Base-by-base conservation (phyloP, 306 rosid genomes). In the Quercus suber region DNA sequence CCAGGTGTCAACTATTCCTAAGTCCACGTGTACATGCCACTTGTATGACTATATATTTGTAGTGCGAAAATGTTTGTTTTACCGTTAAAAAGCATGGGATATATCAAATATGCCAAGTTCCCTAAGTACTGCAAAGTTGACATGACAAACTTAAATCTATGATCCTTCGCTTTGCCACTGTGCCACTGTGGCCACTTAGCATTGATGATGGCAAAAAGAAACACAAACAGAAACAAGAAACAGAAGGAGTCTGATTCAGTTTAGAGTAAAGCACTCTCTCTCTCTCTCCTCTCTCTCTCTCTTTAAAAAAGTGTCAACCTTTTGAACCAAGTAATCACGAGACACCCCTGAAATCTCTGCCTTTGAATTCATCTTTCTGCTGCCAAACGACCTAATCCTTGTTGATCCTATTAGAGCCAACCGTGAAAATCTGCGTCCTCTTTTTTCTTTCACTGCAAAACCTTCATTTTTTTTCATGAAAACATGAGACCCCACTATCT, bases 281-380 rank as follows among this genome's bases (percentile, higher is more conserved):
- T 55, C 35, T 75, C 51, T 75, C 37, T 80, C 69, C 69, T 64
- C 60, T 81, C 80, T 82, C 78, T 45, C 77, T 73, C 55, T 30
- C 56, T 33, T 30, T 63, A 21, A 69, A 28, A 18, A 71, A 60
- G 78, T 77, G 45, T 84, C 33, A 2, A 80, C 93, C 87, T 94
- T 67, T 92, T 87, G 81, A 88, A 86, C 92, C 89, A 74, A 84
- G 92, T 79, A 86, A 60, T 92, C 98, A 94, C 97, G 97, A 81
- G 97, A 65, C 86, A 60, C 78, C 92, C 89, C 88, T 92, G 97
- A 87, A 77, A 58, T 84, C 85, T 87, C 81, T 82, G 79, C 88
- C 87, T 85, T 78, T 81, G 89, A 90, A 86, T 89, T 84, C 92
- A 77, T 89, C 94, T 92, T 91, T 94, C 86, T 73, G 85, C 89